Evolutionary conservation across 495 filamentous ascomycete species (phyloP).

Genomic region (Neurospora sp.): DNA sequence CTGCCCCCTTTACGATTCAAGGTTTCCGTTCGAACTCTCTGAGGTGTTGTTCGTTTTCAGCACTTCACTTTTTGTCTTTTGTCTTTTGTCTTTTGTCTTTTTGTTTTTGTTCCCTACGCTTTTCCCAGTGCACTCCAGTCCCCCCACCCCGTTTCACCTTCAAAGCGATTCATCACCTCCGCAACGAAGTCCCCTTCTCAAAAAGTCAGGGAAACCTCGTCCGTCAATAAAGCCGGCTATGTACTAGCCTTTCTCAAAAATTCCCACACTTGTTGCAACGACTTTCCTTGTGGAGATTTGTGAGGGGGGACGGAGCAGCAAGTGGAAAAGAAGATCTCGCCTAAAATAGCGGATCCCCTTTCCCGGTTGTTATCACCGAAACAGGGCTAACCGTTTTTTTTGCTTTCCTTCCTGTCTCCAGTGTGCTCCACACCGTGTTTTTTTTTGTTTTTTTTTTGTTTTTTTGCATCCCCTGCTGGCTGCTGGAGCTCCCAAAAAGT

Average conservation of each 20-base stretch:
- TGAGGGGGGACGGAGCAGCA: no score
- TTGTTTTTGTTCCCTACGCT: no score
- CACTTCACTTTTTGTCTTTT: no score
- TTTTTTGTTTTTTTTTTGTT: no score
- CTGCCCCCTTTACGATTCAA: not conserved
- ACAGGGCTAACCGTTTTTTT: not conserved
- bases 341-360: not conserved
- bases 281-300: no score
- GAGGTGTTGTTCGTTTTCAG: not conserved
- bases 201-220: not conserved
- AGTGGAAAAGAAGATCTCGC: not conserved
- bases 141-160: not conserved
- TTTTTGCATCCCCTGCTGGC: no score
- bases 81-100: no score
- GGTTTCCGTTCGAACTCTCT: not conserved
- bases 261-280: no score
- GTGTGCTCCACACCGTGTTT: not conserved
- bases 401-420: no score
- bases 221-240: not conserved
- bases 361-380: not conserved
- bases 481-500: not conserved
- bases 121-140: no score
- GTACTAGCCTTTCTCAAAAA: not conserved
- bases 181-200: not conserved
- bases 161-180: no score